A percentile compares a stretch with the other conserved stretches of the same genome.
phyloP scores from a whole-genome alignment of 2,329 filamentous ascomycete genomes.

The Dothistroma septosporum region DNA sequence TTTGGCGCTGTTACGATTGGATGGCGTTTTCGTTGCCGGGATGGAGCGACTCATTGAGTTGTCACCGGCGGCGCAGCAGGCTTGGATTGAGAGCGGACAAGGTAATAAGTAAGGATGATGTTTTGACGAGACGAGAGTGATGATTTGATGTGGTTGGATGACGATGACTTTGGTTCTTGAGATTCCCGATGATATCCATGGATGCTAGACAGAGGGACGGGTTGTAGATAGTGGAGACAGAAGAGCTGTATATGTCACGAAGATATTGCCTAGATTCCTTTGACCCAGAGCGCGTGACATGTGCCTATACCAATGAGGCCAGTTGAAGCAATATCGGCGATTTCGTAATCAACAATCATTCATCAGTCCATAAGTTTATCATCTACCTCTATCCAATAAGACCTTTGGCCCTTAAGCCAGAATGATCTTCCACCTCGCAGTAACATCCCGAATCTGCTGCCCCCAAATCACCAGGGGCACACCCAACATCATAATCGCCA shows the following conservation, averaged over 20 bases:
- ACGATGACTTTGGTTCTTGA: not conserved
- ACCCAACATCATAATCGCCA: conserved; percentile 34
- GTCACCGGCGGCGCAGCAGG: conserved; percentile 29
- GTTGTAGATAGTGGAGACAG: not conserved
- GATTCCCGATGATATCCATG: not conserved
- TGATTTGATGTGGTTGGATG: not conserved
- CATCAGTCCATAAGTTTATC: too few relatives aligned
- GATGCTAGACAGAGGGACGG: not conserved
- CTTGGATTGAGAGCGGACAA: conserved; percentile 25
- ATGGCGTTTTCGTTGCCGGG: conserved; percentile 31
- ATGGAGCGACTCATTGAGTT: conserved; percentile 31
- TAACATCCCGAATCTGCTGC: conserved; percentile 32
- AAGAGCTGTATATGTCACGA: not conserved
- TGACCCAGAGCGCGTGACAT: too few relatives aligned
- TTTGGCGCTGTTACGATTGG: conserved; percentile 31
- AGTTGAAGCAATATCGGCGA: too few relatives aligned
- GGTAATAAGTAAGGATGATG: not conserved
- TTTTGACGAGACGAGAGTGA: not conserved
- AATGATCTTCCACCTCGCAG: conserved; percentile 38
- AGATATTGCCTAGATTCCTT: not conserved
- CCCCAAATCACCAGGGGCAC: conserved; percentile 34
- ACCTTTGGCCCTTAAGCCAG: not conserved
- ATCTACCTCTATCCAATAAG: too few relatives aligned
- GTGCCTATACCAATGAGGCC: not conserved
- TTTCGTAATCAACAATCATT: too few relatives aligned